Evolutionary conservation across 169 alveolate genomes (phyloP).

Genomic region (Babesia ovis): DNA sequence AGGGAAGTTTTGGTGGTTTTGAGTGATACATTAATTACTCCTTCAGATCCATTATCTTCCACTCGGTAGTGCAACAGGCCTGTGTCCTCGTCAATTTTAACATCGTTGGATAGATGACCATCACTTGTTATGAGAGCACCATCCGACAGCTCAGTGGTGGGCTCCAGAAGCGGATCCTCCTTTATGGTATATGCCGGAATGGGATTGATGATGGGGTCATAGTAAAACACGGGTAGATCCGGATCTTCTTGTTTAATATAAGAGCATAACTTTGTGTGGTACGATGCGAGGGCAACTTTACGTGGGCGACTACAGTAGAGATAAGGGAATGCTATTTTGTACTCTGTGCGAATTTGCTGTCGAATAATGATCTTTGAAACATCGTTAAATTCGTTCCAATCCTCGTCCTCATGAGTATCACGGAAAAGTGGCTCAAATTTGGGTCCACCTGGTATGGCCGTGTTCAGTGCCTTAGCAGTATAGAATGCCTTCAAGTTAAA

Average conservation of each 20-base stretch:
- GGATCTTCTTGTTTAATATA: conserved; percentile 91
- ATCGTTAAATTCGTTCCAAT: conserved; percentile 99
- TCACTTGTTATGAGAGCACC: not conserved
- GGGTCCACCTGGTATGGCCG: conserved; percentile 99
- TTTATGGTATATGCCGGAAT: conserved; percentile 92
- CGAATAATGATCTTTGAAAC: conserved; percentile 96
- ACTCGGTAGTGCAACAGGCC: not conserved
- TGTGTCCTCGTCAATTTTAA: not conserved
- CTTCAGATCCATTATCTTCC: not conserved
- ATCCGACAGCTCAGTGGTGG: conserved; percentile 23
- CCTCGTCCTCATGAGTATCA: conserved; percentile 99
- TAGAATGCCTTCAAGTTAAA: conserved; percentile 95
- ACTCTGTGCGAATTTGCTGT: conserved; percentile 96
- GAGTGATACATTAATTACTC: too few relatives aligned
- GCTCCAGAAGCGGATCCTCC: conserved; percentile 64
- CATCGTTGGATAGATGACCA: not conserved
- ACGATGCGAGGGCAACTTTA: conserved; percentile 86
- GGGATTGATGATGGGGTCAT: conserved; percentile 97
- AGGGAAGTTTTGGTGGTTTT: not conserved
- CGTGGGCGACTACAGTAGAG: conserved; percentile 97
- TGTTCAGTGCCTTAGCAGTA: conserved; percentile 99
- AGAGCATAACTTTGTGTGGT: conserved; percentile 82
- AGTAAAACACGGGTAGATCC: conserved; percentile 92
- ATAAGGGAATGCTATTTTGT: conserved; percentile 99
- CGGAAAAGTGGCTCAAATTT: conserved; percentile 99